These are phyloP conservation scores for Cyamopsis tetragonoloba DNA, from an alignment of 306 rosid species.

Conservation along the genomic window DNA sequence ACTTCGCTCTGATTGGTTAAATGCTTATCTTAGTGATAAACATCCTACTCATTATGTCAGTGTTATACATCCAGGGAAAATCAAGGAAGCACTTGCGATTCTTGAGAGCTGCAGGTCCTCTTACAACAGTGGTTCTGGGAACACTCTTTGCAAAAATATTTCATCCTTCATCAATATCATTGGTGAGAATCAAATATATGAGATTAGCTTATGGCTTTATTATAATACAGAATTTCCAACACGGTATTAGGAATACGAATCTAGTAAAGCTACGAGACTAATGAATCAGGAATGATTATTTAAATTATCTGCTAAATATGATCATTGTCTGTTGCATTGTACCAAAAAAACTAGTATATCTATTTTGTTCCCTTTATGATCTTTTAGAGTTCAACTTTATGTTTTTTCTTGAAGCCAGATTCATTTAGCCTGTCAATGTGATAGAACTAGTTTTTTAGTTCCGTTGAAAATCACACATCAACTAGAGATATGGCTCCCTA, in stretches of 20 bases:
- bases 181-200: slow-evolving; percentile 55
- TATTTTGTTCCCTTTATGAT: background rate
- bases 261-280: slow-evolving; percentile 14
- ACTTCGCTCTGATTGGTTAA: slow-evolving; percentile 20
- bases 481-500: too few species aligned
- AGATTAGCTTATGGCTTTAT: slow-evolving; percentile 17
- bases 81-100: slow-evolving; percentile 76
- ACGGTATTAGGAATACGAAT: slow-evolving; percentile 3
- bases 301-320: background rate
- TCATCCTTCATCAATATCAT: slow-evolving; percentile 73
- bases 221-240: background rate
- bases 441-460: too few species aligned
- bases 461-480: too few species aligned
- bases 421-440: background rate
- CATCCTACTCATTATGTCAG: slow-evolving; percentile 29
- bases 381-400: slow-evolving; percentile 2
- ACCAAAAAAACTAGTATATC: background rate
- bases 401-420: too few species aligned
- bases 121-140: slow-evolving; percentile 81
- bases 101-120: slow-evolving; percentile 94
- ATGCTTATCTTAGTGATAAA: slow-evolving; percentile 9
- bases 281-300: background rate
- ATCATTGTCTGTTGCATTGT: background rate
- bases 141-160: slow-evolving; percentile 60
- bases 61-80: slow-evolving; percentile 65